Evolutionary conservation across 305 asterid species (phyloP).

Genomic region (Nicotiana rustica): DNA sequence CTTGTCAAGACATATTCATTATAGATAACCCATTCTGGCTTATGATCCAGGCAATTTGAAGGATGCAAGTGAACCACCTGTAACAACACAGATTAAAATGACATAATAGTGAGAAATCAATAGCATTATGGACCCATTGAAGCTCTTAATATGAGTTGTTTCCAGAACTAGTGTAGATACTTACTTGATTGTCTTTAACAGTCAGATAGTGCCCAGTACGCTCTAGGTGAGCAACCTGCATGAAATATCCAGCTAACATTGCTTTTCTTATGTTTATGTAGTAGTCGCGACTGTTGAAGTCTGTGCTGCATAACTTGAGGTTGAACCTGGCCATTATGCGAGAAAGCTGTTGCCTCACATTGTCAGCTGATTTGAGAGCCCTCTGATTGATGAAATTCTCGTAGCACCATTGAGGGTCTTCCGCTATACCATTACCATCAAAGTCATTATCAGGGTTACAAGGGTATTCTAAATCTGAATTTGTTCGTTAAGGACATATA

Average conservation of each 20-base stretch:
- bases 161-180: constrained; percentile 33
- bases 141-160: neutral
- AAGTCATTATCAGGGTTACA: constrained; percentile 13
- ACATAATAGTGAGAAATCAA: neutral
- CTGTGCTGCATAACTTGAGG: constrained; percentile 97
- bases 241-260: constrained; percentile 97
- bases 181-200: constrained; percentile 94
- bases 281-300: constrained; percentile 94
- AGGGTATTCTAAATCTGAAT: neutral
- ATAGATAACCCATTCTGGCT: constrained; percentile 98
- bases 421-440: constrained; percentile 55
- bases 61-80: constrained; percentile 97
- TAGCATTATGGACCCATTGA: neutral
- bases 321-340: constrained; percentile 92
- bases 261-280: constrained; percentile 95
- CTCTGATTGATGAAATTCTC: constrained; percentile 86
- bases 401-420: constrained; percentile 93
- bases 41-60: constrained; percentile 92
- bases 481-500: neutral
- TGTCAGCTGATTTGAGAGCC: constrained; percentile 95
- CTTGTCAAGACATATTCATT: constrained; percentile 89
- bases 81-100: neutral
- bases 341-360: constrained; percentile 88
- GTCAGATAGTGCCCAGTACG: constrained; percentile 92
- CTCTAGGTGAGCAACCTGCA: constrained; percentile 99